Percentiles rank a stretch among this genome's conserved stretches.
These are phyloP conservation scores for Pestalotiopsis fici DNA, from an alignment of 2,329 filamentous ascomycete genomes.

Conservation along the genomic window DNA sequence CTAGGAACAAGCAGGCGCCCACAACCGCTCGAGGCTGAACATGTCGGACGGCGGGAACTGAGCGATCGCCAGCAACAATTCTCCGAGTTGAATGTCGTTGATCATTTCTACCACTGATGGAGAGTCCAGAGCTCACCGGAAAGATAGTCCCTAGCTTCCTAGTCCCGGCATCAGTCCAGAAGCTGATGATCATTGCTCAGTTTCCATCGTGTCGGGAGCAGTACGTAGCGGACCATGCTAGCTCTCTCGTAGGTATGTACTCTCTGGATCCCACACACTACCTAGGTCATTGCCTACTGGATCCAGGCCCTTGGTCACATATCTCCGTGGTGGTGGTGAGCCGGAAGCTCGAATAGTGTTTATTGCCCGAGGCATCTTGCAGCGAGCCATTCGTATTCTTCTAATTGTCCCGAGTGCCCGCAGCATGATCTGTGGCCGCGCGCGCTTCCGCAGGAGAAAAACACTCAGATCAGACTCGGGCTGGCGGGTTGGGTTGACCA, in stretches of 20 bases:
- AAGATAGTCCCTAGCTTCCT: not conserved
- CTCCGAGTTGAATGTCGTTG: not conserved
- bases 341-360: not conserved
- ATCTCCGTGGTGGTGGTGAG: not conserved
- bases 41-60: not conserved
- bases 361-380: not conserved
- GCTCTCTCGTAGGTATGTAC: not conserved
- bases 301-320: not conserved
- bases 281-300: not conserved
- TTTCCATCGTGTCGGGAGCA: not conserved
- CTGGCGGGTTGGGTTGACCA: not conserved
- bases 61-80: not conserved
- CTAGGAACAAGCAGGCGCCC: not conserved
- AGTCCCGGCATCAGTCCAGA: not conserved
- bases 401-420: not conserved
- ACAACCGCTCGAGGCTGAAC: not conserved
- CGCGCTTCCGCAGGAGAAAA: not conserved
- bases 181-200: not conserved
- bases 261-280: not conserved
- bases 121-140: not conserved
- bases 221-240: not conserved
- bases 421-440: not conserved
- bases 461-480: not conserved
- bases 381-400: not conserved
- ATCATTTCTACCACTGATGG: not conserved